Evolutionary conservation across 257 asterid genomes (phyloP), one percentile per base, ranked within the genome.

Genomic region (Solanum gandarillasii): DNA sequence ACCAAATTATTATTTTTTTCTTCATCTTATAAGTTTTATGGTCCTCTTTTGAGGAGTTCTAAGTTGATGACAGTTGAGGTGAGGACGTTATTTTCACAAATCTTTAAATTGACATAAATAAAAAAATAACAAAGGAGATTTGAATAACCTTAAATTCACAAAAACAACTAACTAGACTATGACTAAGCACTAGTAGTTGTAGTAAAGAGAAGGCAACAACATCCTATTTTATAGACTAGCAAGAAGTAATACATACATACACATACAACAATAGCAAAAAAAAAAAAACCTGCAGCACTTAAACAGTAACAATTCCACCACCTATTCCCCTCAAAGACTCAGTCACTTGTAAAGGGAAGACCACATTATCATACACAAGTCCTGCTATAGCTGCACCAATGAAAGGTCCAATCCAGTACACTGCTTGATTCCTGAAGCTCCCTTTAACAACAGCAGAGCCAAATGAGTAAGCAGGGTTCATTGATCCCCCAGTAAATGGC

Each of bases 361-460:
- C 91, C 76, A 94, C 95, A 85, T 94, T 93, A 81, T 96, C 98
- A 87, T 96, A 93, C 38, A 95, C 2, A 29, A 95, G 72, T 2
- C 95, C 95, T 3, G 98, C 98, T 39, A 92, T 18, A 6, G 93
- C 96, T 29, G 93, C 98, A 23, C 99, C 99, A 7, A 94, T 88
- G 90, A 96, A 81, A 2, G 99, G 98, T 12, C 99, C 99, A 20
- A 95, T 86, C 99, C 99, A 95, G 43, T 94, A 95, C 41, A 91
- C 96, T 58, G 98, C 98, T 5, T 95, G 98, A 58, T 95, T 95
- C 92, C 88, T 92, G 91, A 94, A 96, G 86, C 91, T 93, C 52
- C 98, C 98, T 43, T 96, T 95, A 0, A 93, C 87, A 5, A 93
- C 76, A 1, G 96, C 95, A 3, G 94, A 92, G 0, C 97, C 98